phyloP scores from a whole-genome alignment of 2,329 filamentous ascomycete genomes.

The Fusarium azukiicola region DNA sequence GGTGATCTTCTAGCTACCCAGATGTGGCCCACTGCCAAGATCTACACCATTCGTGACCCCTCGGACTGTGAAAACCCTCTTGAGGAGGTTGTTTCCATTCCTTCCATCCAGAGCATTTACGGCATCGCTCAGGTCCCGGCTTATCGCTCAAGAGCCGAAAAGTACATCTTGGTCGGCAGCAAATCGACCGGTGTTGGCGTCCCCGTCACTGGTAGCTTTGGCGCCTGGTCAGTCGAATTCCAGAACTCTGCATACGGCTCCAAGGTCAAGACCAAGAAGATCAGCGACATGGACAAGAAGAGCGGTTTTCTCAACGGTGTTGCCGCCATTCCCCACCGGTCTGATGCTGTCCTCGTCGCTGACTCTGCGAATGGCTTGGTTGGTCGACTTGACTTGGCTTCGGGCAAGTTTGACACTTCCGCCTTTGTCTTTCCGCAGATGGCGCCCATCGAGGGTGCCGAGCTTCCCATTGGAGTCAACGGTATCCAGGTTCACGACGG shows the following conservation, averaged over 20 bases:
- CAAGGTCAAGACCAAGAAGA: conserved; percentile 28
- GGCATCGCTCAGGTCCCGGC: conserved; percentile 39
- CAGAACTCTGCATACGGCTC: conserved; percentile 2
- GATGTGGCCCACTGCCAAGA: conserved; percentile 34
- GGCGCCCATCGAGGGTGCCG: conserved; percentile 10
- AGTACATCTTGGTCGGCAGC: conserved; percentile 43
- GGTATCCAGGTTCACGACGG: conserved; percentile 38
- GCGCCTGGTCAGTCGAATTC: conserved; percentile 39
- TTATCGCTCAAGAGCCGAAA: conserved; percentile 24
- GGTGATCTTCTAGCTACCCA: conserved; percentile 44
- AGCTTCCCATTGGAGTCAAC: conserved; percentile 44
- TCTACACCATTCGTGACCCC: conserved; percentile 43
- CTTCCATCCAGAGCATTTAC: conserved; percentile 39
- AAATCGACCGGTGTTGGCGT: conserved; percentile 34
- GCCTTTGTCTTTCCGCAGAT: conserved; percentile 41
- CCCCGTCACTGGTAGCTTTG: conserved; percentile 35
- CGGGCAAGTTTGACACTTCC: conserved; percentile 30
- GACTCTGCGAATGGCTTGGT: conserved; percentile 36
- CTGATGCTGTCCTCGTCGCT: conserved; percentile 34
- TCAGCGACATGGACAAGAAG: conserved; percentile 37
- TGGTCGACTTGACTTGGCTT: conserved; percentile 27
- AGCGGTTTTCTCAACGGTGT: conserved; percentile 41
- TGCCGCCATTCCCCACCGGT: conserved; percentile 21
- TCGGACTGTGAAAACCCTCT: conserved; percentile 16
- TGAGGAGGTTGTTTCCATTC: conserved; percentile 42